These are phyloP conservation scores for Chalciporus pseudorubinellus DNA, from an alignment of 768 basidiomycete species.

Conservation along the genomic window DNA sequence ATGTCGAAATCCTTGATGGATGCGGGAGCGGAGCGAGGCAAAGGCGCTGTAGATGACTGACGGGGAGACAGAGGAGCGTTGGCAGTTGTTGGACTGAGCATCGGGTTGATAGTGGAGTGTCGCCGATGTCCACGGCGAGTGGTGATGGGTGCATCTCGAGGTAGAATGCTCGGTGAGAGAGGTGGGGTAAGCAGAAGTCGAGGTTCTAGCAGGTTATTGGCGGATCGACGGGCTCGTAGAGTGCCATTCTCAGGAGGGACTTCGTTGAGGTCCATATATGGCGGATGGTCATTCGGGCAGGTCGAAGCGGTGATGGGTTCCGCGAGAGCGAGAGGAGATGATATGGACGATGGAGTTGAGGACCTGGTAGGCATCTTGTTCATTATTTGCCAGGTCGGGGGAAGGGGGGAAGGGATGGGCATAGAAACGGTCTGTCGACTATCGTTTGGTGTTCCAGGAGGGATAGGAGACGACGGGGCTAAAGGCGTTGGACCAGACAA, in stretches of 20 bases:
- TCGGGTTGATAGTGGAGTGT: slow-evolving; percentile 66
- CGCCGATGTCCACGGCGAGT: slow-evolving; percentile 62
- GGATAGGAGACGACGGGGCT: slow-evolving; percentile 48
- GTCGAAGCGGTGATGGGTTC: slow-evolving; percentile 77
- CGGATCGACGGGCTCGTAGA: slow-evolving; percentile 63
- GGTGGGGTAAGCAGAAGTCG: slow-evolving; percentile 73
- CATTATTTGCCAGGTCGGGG: slow-evolving; percentile 39
- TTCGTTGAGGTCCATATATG: slow-evolving; percentile 67
- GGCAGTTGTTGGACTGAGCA: slow-evolving; percentile 53
- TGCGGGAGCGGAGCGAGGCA: slow-evolving; percentile 76
- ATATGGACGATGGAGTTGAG: slow-evolving; percentile 85
- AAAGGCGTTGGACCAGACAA: slow-evolving; percentile 70
- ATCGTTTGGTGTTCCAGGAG: slow-evolving; percentile 18
- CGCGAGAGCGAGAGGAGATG: slow-evolving; percentile 82
- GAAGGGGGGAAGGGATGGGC: slow-evolving; percentile 45
- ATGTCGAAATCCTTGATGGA: slow-evolving; percentile 99
- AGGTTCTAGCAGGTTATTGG: slow-evolving; percentile 62
- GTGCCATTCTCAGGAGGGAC: slow-evolving; percentile 35
- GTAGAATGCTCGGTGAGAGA: slow-evolving; percentile 55
- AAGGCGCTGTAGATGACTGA: slow-evolving; percentile 71
- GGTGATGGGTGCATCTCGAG: slow-evolving; percentile 46
- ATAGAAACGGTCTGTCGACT: slow-evolving; percentile 29
- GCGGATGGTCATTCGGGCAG: slow-evolving; percentile 57
- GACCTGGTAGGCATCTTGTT: slow-evolving; percentile 67
- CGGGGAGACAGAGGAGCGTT: slow-evolving; percentile 79